Conservation (phyloP, 129 eudicot genomes). For the Pittosporum tobira region DNA sequence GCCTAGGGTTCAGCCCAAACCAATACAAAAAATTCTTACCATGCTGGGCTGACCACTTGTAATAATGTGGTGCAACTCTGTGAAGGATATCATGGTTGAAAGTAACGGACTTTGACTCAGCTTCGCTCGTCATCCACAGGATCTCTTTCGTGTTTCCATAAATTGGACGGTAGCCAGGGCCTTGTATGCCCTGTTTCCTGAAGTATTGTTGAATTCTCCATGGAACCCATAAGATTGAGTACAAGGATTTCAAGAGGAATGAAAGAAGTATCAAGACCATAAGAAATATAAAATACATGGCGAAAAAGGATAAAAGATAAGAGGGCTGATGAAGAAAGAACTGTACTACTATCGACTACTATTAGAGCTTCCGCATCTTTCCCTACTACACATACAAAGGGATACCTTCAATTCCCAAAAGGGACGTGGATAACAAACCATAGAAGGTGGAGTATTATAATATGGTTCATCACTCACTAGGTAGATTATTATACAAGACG, state of each 20-base stretch:
- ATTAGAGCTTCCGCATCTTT: too few relatives aligned
- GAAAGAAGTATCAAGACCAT: neutral
- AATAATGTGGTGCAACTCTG: constrained; percentile 25
- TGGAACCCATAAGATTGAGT: constrained; percentile 21
- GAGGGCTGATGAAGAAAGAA: too few relatives aligned
- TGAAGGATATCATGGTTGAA: constrained; percentile 23
- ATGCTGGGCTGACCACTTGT: constrained; percentile 26
- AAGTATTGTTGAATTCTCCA: constrained; percentile 20
- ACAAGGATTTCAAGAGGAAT: constrained; percentile 3
- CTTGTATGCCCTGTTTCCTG: constrained; percentile 25
- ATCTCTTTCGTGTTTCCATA: constrained; percentile 29
- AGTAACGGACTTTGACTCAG: constrained; percentile 15
- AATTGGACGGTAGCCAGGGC: constrained; percentile 29
- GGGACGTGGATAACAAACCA: too few relatives aligned
- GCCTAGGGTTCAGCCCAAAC: constrained; percentile 34
- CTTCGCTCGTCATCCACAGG: constrained; percentile 6
- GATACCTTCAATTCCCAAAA: too few relatives aligned
- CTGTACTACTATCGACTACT: neutral
- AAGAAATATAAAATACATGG: constrained; percentile 5
- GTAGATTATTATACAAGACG: too few relatives aligned
- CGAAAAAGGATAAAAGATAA: neutral
- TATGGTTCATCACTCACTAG: too few relatives aligned
- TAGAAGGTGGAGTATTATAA: too few relatives aligned
- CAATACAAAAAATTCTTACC: constrained; percentile 35
- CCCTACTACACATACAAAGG: too few relatives aligned